Conservation (phyloP, 2,329 filamentous ascomycete genomes). For the Zalaria sp. region DNA sequence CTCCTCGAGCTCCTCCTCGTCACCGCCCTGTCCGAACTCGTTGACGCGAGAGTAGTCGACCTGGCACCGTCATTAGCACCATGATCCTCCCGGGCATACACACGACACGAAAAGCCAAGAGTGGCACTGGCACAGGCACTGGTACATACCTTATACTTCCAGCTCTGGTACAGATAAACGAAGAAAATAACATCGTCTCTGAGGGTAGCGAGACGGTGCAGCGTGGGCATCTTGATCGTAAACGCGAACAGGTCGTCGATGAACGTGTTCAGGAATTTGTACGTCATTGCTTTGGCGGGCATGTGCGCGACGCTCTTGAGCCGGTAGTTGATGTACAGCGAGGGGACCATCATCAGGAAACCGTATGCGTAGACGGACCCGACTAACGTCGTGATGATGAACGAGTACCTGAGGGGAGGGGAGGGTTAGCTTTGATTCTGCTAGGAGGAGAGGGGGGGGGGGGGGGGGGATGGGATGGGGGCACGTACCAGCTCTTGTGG, state of each 20-base stretch:
- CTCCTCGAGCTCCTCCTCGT: constrained; percentile 55
- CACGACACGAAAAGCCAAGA: no score
- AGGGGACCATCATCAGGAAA: constrained; percentile 98
- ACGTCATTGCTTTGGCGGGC: constrained; percentile 91
- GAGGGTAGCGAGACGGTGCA: constrained; percentile 84
- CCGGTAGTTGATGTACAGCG: constrained; percentile 96
- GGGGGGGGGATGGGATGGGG: no score
- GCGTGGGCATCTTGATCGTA: constrained; percentile 96
- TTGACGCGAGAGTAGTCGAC: constrained; percentile 87
- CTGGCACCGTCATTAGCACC: not conserved
- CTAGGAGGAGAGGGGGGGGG: not conserved
- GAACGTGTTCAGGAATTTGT: constrained; percentile 97
- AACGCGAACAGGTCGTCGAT: constrained; percentile 98
- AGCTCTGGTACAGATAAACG: constrained; percentile 89
- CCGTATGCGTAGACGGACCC: constrained; percentile 96
- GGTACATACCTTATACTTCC: constrained; percentile 53
- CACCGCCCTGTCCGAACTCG: constrained; percentile 96
- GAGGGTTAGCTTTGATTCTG: not conserved
- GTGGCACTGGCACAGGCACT: no score
- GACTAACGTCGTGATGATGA: constrained; percentile 86
- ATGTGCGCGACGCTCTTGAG: constrained; percentile 87
- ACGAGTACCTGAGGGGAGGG: constrained; percentile 38
- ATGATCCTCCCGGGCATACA: not conserved
- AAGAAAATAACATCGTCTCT: constrained; percentile 98
- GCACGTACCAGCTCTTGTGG: constrained; percentile 96